A percentile compares a stretch with the other conserved stretches of the same genome.
phyloP scores from a whole-genome alignment of 1,139 yeast species.

The Blastobotrys elegans region DNA sequence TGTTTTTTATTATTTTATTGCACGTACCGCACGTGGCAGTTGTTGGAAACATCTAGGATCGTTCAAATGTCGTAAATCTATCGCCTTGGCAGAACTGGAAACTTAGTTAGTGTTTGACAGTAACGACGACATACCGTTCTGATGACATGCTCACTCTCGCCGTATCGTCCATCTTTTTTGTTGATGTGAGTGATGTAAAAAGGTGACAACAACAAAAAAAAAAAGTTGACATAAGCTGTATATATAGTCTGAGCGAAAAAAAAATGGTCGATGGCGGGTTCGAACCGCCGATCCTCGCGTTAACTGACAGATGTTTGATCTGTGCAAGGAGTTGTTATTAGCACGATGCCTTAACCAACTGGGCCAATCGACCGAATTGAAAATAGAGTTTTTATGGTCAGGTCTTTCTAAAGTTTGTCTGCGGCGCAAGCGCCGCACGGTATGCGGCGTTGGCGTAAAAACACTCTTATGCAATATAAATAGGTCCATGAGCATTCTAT shows the following conservation, averaged over 20 bases:
- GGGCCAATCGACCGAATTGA: constrained; percentile 13
- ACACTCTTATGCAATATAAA: too few relatives aligned
- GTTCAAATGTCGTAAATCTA: constrained; percentile 18
- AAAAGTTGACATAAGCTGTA: not conserved
- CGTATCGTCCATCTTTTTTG: not conserved
- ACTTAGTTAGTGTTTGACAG: not conserved
- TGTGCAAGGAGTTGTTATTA: constrained; percentile 13
- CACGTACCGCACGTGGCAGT: constrained; percentile 20
- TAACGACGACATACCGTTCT: not conserved
- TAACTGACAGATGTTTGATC: constrained; percentile 6
- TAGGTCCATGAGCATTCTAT: too few relatives aligned
- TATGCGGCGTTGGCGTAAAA: too few relatives aligned
- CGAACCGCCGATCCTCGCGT: constrained; percentile 16
- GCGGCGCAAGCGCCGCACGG: not conserved
- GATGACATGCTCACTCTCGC: constrained; percentile 2
- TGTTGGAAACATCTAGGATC: constrained; percentile 24
- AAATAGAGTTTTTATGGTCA: too few relatives aligned
- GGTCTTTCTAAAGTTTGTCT: too few relatives aligned
- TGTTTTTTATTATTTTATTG: too few relatives aligned
- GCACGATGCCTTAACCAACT: constrained; percentile 16
- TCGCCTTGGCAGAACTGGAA: not conserved
- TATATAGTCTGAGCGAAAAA: not conserved
- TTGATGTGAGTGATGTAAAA: not conserved
- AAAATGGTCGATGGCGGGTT: constrained; percentile 13
- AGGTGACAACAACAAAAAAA: not conserved